A percentile compares a stretch with the other conserved stretches of the same genome.
These are phyloP conservation scores for Globisporangium spiculum DNA, from an alignment of 352 stramenopile genomes.

Conservation along the genomic window DNA sequence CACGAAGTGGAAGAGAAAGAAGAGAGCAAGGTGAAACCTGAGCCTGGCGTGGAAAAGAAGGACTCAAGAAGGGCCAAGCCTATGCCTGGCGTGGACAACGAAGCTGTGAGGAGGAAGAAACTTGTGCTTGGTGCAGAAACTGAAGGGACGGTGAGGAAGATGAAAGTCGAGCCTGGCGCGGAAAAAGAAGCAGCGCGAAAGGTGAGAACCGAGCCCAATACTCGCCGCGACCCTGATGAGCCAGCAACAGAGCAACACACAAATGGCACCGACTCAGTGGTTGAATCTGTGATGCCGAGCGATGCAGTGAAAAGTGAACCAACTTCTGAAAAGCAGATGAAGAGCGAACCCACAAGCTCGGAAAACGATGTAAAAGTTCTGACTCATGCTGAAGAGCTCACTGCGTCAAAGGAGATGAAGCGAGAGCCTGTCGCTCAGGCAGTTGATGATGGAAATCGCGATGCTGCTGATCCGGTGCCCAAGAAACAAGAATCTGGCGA, in stretches of 20 bases:
- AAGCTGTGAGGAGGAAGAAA: not conserved
- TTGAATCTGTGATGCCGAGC: not conserved
- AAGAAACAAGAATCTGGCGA: not conserved
- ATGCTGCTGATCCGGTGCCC: not conserved
- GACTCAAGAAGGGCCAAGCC: not conserved
- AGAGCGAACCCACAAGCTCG: not conserved
- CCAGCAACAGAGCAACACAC: not conserved
- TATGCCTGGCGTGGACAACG: not conserved
- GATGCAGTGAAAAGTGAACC: not conserved
- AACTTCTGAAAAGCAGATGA: not conserved
- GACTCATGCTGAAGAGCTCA: not conserved
- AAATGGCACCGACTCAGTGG: not conserved
- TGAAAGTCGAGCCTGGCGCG: not conserved
- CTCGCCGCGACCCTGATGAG: not conserved
- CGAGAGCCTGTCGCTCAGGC: not conserved
- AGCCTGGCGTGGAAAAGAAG: not conserved
- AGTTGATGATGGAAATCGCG: not conserved
- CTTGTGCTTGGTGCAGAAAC: not conserved
- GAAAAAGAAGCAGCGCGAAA: not conserved
- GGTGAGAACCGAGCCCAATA: not conserved
- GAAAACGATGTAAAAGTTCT: not conserved
- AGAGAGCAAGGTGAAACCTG: not conserved
- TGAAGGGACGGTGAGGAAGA: not conserved
- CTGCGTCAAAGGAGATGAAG: not conserved
- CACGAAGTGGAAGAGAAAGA: not conserved